These are phyloP conservation scores for Tetragonia tetragonoides DNA, from an alignment of 148 eudicot genomes.

Conservation along the genomic window DNA sequence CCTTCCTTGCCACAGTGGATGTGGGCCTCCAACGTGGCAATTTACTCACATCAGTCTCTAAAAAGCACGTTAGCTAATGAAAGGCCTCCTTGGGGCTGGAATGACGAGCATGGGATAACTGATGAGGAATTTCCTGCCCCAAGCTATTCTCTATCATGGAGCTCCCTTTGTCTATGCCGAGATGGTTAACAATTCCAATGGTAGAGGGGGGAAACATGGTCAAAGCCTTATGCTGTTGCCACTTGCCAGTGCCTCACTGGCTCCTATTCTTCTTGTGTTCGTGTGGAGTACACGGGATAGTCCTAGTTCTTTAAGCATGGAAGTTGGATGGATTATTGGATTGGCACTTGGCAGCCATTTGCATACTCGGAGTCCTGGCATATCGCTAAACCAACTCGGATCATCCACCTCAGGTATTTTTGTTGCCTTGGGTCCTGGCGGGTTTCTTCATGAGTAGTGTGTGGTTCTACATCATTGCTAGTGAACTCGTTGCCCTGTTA, in stretches of 20 bases:
- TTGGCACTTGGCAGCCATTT: conserved; percentile 40
- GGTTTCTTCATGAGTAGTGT: no score
- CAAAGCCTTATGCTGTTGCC: conserved; percentile 76
- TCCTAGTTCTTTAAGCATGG: conserved; percentile 39
- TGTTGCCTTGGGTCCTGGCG: conserved; percentile 79
- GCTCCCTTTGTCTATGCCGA: conserved; percentile 73
- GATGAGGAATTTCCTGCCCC: conserved; percentile 43
- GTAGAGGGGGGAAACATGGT: conserved; percentile 85
- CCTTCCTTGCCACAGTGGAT: conserved; percentile 92
- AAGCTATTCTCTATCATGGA: conserved; percentile 62
- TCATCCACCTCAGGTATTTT: conserved; percentile 66
- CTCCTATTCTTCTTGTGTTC: conserved; percentile 73
- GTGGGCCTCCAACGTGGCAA: conserved; percentile 99
- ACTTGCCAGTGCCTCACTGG: conserved; percentile 65
- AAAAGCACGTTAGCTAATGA: conserved; percentile 51
- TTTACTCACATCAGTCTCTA: conserved; percentile 64
- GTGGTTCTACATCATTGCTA: no score
- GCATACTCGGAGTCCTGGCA: conserved; percentile 47
- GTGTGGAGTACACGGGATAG: conserved; percentile 54
- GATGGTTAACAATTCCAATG: conserved; percentile 83
- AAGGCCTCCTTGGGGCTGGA: conserved; percentile 89
- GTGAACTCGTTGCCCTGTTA: no score
- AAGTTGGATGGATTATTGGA: conserved; percentile 44
- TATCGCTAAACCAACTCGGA: conserved; percentile 51
- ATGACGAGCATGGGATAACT: conserved; percentile 53